Evolutionary conservation across 495 filamentous ascomycete species (phyloP).

Genomic region (Stereocaulon alpinum): DNA sequence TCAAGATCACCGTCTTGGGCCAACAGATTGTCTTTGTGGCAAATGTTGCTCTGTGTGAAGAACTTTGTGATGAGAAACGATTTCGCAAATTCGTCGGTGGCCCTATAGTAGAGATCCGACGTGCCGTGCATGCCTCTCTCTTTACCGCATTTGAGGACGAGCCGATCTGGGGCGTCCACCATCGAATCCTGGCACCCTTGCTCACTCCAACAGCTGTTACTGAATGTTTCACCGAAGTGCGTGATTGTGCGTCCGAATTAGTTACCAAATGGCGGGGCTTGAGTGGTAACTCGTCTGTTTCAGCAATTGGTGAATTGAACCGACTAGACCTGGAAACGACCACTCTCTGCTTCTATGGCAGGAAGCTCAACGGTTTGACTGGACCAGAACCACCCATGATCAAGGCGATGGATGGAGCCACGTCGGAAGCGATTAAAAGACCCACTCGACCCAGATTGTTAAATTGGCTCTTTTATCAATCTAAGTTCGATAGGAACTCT

Average conservation of each 20-base stretch:
- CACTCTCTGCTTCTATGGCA: slow-evolving; percentile 49
- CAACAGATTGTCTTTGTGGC: slow-evolving; percentile 43
- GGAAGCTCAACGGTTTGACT: slow-evolving; percentile 28
- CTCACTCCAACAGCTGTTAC: slow-evolving; percentile 31
- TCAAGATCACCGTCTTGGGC: slow-evolving; percentile 50
- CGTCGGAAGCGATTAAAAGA: slow-evolving; percentile 34
- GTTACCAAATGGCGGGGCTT: slow-evolving; percentile 52
- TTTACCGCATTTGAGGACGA: slow-evolving; percentile 60
- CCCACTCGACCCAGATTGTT: slow-evolving; percentile 32
- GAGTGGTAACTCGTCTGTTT: slow-evolving; percentile 36
- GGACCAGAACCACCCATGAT: slow-evolving; percentile 30
- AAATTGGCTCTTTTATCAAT: slow-evolving; percentile 32
- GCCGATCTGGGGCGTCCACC: slow-evolving; percentile 56
- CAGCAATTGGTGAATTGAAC: slow-evolving; percentile 60
- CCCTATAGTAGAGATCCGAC: slow-evolving; percentile 49
- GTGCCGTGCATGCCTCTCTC: slow-evolving; percentile 57
- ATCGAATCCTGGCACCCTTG: slow-evolving; percentile 49
- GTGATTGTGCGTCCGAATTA: slow-evolving; percentile 55
- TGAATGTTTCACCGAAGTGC: slow-evolving; percentile 44
- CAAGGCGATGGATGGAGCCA: slow-evolving; percentile 32
- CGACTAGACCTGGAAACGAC: slow-evolving; percentile 60
- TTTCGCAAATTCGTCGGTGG: slow-evolving; percentile 56
- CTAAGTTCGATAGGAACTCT: slow-evolving; percentile 47
- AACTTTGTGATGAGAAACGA: slow-evolving; percentile 60
- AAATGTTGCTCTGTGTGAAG: slow-evolving; percentile 50